These are phyloP conservation scores for Zygosaccharomyces pseudobailii DNA, from an alignment of 1,139 yeast species.

Conservation along the genomic window DNA sequence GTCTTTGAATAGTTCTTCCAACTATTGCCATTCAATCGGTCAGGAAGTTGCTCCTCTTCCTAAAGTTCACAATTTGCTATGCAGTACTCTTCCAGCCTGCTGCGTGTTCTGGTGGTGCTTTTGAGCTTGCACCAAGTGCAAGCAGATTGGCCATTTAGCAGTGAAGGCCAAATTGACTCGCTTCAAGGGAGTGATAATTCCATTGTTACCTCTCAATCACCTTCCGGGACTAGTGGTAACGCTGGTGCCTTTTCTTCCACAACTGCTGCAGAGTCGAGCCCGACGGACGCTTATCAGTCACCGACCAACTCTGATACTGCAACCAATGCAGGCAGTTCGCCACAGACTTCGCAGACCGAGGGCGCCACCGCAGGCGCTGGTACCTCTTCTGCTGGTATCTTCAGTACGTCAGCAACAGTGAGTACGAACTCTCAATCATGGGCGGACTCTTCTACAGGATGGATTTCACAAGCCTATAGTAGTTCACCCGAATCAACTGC, in stretches of 20 bases:
- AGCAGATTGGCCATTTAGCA: slow-evolving; percentile 2
- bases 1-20: background rate
- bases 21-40: background rate
- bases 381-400: background rate
- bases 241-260: background rate
- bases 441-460: background rate
- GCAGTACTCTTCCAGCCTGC: background rate
- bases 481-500: background rate
- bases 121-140: slow-evolving; percentile 1
- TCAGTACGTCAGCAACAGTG: background rate
- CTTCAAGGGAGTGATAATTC: background rate
- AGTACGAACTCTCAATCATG: background rate
- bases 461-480: background rate
- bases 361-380: background rate
- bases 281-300: background rate
- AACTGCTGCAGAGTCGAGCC: background rate
- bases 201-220: background rate
- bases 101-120: background rate
- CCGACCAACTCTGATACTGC: background rate
- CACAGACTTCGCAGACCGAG: background rate
- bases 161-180: background rate
- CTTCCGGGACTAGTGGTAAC: background rate
- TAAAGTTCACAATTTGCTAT: background rate
- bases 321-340: background rate
- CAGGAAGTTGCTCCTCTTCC: background rate